phyloP scores from a whole-genome alignment of 169 alveolate species.

The Plasmodium vinckei region DNA sequence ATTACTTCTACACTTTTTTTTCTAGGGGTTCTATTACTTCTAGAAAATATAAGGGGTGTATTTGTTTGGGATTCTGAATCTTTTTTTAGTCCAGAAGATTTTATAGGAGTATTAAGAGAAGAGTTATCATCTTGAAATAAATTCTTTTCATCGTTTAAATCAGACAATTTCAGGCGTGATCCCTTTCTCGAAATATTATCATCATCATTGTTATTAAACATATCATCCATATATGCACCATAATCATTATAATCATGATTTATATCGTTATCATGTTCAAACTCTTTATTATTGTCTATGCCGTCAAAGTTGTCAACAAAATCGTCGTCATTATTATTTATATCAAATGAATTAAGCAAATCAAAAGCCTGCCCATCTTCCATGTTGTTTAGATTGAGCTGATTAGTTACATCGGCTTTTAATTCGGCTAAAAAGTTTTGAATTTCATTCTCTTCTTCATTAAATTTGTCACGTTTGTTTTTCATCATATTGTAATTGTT shows the following conservation, averaged over 20 bases:
- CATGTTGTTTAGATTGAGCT: background rate
- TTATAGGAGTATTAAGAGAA: slow-evolving; percentile 6
- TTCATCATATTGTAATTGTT: background rate
- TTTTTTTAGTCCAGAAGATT: slow-evolving; percentile 15
- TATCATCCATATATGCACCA: slow-evolving; percentile 3
- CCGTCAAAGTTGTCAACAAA: slow-evolving; percentile 10
- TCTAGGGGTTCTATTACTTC: slow-evolving; percentile 65
- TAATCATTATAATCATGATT: background rate
- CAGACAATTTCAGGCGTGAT: slow-evolving; percentile 12
- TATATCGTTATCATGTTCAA: background rate
- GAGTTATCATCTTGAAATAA: background rate
- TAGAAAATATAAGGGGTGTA: slow-evolving; percentile 32
- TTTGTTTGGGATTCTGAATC: slow-evolving; percentile 66
- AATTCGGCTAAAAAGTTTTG: slow-evolving; percentile 9
- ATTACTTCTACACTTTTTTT: slow-evolving; percentile 68
- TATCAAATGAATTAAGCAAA: slow-evolving; percentile 30
- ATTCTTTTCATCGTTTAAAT: slow-evolving; percentile 9
- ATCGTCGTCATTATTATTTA: background rate
- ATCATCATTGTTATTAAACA: background rate
- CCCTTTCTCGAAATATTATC: background rate
- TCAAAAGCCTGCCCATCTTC: slow-evolving; percentile 39
- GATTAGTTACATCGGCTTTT: slow-evolving; percentile 15
- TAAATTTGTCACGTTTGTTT: background rate
- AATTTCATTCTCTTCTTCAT: slow-evolving; percentile 14
- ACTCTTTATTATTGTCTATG: background rate